Evolutionary conservation across 306 rosid genomes (phyloP).

Genomic region (Glycine tomentella): DNA sequence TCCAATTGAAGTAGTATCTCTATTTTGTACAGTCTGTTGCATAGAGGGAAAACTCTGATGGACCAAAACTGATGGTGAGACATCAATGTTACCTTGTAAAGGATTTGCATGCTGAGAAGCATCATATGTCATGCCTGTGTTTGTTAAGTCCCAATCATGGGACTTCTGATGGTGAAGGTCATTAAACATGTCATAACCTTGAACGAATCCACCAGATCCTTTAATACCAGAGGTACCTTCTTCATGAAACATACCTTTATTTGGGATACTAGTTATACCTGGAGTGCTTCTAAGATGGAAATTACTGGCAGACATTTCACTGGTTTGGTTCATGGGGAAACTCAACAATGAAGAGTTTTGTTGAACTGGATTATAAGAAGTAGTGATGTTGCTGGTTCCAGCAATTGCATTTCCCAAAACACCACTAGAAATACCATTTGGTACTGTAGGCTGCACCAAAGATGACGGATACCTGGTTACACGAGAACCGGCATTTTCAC

Average conservation of each 20-base stretch:
- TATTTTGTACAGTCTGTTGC: slow-evolving; percentile 60
- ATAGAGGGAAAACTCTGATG: slow-evolving; percentile 71
- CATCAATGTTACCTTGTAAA: slow-evolving; percentile 62
- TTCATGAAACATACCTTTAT: slow-evolving; percentile 62
- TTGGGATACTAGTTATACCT: slow-evolving; percentile 55
- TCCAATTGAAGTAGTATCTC: slow-evolving; percentile 57
- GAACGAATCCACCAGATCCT: slow-evolving; percentile 56
- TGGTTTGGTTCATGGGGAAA: slow-evolving; percentile 69
- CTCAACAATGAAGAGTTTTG: slow-evolving; percentile 70
- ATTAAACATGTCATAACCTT: slow-evolving; percentile 72
- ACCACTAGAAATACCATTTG: slow-evolving; percentile 62
- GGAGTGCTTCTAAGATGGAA: slow-evolving; percentile 74
- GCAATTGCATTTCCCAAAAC: slow-evolving; percentile 65
- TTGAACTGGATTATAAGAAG: slow-evolving; percentile 62
- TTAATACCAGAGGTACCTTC: slow-evolving; percentile 62
- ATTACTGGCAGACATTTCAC: slow-evolving; percentile 61
- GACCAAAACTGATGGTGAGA: slow-evolving; percentile 64
- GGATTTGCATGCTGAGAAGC: slow-evolving; percentile 67
- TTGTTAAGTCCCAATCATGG: slow-evolving; percentile 77
- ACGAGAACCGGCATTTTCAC: slow-evolving; percentile 60
- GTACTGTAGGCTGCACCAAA: slow-evolving; percentile 60
- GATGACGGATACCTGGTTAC: slow-evolving; percentile 63
- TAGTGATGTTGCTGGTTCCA: slow-evolving; percentile 57
- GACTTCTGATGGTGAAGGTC: slow-evolving; percentile 75
- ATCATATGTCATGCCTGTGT: slow-evolving; percentile 64